Base-by-base conservation (phyloP, 306 rosid genomes). In the Rosa persica region DNA sequence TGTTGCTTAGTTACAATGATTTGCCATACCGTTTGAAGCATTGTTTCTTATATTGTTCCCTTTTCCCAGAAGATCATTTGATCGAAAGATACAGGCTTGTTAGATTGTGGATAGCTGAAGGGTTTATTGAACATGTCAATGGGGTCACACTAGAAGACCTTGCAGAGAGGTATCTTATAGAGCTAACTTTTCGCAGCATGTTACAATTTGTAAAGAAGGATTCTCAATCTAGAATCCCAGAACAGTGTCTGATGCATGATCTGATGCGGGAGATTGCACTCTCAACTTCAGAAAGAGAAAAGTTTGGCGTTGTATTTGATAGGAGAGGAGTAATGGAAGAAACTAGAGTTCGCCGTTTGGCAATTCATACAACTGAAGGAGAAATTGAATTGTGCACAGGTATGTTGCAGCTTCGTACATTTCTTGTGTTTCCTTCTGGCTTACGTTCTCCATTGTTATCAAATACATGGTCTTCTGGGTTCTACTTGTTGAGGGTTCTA, bases 1-100 rank as follows among this genome's bases (percentile, higher is more conserved):
- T 82, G 52, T 36, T 81, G 52, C 81, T 82, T 10, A 82, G 82
- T 58, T 78, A 78, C 23, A 74, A 65, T 20, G 84, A 84, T 46
- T 67, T 80, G 79, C 49, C 87, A 30, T 79, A 64, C 71, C 23
- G 15, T 2, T 52, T 80, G 70, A 84, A 84, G 22, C 47, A 65
- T 36, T 84, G 76, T 27, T 72, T 80, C 52, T 12, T 76, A 57
- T 72, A 44, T 20, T 36, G 78, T 39, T 72, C 72, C 30, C 51
- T 80, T 4, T 84, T 80, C 6, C 81, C 81, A 0, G 84, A 80
- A 36, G 87, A 84, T 47, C 76, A 70, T 75, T 38, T 5, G 43
- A 74, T 74, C 2, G 17, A n/a, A 13, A 55, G 39, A 42, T 19
- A 13, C 52, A 69, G 77, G 25, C 49, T 75, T 0, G 78, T 72